Evolutionary conservation across 495 filamentous ascomycete species (phyloP).

Genomic region (Margaritispora aquatica): DNA sequence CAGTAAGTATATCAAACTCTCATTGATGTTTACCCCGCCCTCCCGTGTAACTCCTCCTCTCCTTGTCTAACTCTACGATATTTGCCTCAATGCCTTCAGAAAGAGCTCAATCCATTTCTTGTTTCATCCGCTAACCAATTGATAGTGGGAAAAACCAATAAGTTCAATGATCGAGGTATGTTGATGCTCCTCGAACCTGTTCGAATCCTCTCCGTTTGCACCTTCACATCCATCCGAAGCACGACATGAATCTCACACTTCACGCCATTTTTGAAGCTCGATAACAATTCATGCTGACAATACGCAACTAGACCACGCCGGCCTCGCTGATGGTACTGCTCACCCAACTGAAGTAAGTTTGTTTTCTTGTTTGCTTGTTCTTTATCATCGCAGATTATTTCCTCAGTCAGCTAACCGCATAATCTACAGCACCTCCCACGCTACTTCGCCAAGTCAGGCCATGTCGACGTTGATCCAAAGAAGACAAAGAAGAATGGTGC

Average conservation of each 20-base stretch:
- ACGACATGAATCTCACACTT: background rate
- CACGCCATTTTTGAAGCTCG: background rate
- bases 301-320: constrained; percentile 49
- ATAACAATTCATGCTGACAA: background rate
- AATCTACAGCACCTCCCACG: constrained; percentile 67
- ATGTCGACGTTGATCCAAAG: constrained; percentile 73
- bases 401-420: constrained; percentile 2
- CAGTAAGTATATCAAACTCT: constrained; percentile 10
- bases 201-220: background rate
- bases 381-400: constrained; percentile 13
- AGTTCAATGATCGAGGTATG: constrained; percentile 70
- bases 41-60: constrained; percentile 1
- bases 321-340: constrained; percentile 56
- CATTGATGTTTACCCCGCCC: constrained; percentile 6
- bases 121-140: constrained; percentile 54
- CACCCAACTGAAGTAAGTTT: constrained; percentile 26
- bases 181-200: background rate
- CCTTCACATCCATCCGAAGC: background rate
- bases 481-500: constrained; percentile 96
- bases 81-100: background rate
- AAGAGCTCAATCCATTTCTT: background rate
- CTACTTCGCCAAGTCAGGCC: constrained; percentile 87
- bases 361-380: background rate
- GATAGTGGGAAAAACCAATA: constrained; percentile 52
- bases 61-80: constrained; percentile 2